Evolutionary conservation across 202 grass and related monocot genomes (phyloP).

Genomic region (Setaria italica): DNA sequence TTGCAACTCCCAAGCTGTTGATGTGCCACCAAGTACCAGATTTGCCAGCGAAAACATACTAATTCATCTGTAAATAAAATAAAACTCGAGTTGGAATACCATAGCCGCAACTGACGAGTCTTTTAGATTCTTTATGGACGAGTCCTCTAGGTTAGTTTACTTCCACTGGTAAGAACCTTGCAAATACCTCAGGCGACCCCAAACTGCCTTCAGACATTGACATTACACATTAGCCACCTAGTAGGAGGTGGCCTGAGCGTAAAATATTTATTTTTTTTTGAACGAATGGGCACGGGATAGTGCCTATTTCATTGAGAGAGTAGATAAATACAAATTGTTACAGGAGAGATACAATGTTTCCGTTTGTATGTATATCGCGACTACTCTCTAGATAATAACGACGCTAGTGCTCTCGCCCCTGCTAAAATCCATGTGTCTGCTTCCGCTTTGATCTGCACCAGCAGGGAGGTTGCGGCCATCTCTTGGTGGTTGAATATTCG

Average conservation of each 20-base stretch:
- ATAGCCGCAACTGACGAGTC: neutral
- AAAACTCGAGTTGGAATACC: conserved; percentile 8
- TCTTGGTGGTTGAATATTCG: too few relatives aligned
- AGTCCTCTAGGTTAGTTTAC: neutral
- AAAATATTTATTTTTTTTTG: conserved; percentile 6
- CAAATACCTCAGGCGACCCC: neutral
- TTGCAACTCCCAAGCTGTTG: neutral
- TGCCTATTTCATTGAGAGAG: too few relatives aligned
- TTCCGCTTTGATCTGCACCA: too few relatives aligned
- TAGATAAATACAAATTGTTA: too few relatives aligned
- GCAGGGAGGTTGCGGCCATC: too few relatives aligned
- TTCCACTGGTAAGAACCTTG: neutral
- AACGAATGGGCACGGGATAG: too few relatives aligned
- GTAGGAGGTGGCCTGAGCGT: neutral
- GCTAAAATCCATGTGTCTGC: too few relatives aligned
- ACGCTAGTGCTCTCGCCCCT: too few relatives aligned
- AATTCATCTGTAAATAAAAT: neutral
- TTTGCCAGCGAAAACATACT: neutral
- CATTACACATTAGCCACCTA: conserved; percentile 24
- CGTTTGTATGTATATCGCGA: too few relatives aligned
- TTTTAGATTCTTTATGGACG: neutral
- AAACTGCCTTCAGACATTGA: conserved; percentile 8
- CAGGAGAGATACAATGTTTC: too few relatives aligned
- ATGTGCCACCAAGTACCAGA: neutral
- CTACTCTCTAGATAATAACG: too few relatives aligned